phyloP scores from a whole-genome alignment of 257 asterid species.

The Rauvolfia tetraphylla region DNA sequence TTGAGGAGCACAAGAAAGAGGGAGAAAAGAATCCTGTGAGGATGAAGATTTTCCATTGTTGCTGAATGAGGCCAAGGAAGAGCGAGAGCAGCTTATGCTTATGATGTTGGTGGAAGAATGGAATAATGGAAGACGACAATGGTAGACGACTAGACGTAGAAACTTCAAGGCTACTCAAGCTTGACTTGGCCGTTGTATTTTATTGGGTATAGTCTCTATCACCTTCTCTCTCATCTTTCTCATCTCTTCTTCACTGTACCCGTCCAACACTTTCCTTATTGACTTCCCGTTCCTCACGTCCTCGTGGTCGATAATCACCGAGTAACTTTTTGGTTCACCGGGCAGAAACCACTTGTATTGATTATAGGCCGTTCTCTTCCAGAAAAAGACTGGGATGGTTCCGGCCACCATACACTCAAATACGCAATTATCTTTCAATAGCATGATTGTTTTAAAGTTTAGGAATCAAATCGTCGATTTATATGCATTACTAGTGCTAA shows the following conservation, averaged over 20 bases:
- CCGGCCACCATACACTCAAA: constrained; percentile 88
- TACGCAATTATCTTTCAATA: too few species aligned
- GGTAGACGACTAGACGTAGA: not conserved
- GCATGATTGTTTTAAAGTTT: too few species aligned
- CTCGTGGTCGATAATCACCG: constrained; percentile 66
- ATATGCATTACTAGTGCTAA: too few species aligned
- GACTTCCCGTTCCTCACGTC: constrained; percentile 58
- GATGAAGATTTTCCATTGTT: constrained; percentile 30
- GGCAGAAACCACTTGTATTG: constrained; percentile 92
- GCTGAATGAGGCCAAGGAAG: not conserved
- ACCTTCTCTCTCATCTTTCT: constrained; percentile 67
- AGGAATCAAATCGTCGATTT: too few species aligned
- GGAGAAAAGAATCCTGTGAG: constrained; percentile 1
- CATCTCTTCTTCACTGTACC: constrained; percentile 48
- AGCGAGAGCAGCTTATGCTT: not conserved
- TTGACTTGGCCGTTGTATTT: too few species aligned
- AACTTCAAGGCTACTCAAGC: not conserved
- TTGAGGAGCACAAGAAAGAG: constrained; percentile 16
- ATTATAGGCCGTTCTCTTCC: constrained; percentile 55
- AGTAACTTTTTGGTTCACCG: constrained; percentile 68
- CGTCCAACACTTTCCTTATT: constrained; percentile 50
- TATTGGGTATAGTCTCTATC: constrained; percentile 53
- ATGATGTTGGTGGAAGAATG: not conserved
- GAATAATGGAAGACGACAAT: not conserved
- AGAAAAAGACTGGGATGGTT: constrained; percentile 75